Conservation (phyloP, 106 monocot species). For the Alisma plantagoaquatica region DNA sequence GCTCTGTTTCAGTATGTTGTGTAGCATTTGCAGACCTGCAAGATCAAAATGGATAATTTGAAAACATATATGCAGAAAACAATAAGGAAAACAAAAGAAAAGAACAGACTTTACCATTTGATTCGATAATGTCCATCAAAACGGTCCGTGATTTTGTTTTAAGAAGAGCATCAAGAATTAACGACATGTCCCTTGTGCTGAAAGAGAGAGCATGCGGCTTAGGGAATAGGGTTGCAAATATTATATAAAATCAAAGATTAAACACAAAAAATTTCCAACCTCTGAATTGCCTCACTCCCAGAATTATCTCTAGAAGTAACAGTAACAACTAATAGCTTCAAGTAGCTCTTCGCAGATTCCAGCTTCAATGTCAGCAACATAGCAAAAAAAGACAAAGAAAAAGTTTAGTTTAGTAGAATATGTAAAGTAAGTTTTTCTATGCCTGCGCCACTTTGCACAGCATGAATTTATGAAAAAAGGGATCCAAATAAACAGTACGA, state of each 20-base stretch:
- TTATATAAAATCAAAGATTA: too few species aligned
- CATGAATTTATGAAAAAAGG: too few species aligned
- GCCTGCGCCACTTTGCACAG: too few species aligned
- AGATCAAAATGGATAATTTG: conserved; percentile 2
- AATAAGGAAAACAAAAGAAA: not conserved
- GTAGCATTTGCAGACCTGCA: conserved; percentile 91
- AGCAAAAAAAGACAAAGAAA: too few species aligned
- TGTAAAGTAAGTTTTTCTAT: too few species aligned
- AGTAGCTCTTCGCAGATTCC: conserved; percentile 89
- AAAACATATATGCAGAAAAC: not conserved
- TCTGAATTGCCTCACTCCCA: conserved; percentile 54
- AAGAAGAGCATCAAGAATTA: conserved; percentile 92
- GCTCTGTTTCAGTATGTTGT: conserved; percentile 95
- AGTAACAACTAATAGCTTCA: conserved; percentile 92
- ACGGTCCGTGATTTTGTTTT: conserved; percentile 82
- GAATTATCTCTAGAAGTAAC: conserved; percentile 65
- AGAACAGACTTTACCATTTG: conserved; percentile 49
- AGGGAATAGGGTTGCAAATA: too few species aligned
- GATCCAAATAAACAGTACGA: too few species aligned
- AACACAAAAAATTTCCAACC: too few species aligned
- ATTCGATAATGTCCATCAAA: conserved; percentile 76
- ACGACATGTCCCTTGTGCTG: conserved; percentile 80
- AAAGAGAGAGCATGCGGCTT: too few species aligned
- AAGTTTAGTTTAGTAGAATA: too few species aligned
- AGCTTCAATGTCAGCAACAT: conserved; percentile 19